These are phyloP conservation scores for Fusarium tjaetaba DNA, from an alignment of 2,329 filamentous ascomycete genomes.

Conservation along the genomic window DNA sequence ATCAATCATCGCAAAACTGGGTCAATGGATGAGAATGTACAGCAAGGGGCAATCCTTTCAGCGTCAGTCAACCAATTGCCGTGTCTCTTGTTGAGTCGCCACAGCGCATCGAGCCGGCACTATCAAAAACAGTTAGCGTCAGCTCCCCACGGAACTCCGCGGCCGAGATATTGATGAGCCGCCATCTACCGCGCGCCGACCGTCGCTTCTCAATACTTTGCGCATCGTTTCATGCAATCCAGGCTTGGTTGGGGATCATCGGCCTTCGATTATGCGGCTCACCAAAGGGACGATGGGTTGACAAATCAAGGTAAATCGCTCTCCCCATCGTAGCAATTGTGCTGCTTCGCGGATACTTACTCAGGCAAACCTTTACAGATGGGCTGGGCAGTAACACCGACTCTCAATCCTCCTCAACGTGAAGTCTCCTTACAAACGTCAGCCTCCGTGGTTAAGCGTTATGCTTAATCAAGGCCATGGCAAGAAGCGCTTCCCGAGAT, in stretches of 20 bases:
- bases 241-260: too few relatives aligned
- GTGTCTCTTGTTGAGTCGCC: neutral
- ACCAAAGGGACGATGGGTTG: neutral
- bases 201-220: neutral
- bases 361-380: neutral
- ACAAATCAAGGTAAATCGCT: neutral
- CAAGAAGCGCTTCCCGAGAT: neutral
- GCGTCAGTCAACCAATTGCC: neutral
- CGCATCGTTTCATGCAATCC: neutral
- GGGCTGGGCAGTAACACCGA: too few relatives aligned
- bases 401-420: neutral
- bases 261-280: neutral
- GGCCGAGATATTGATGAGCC: neutral
- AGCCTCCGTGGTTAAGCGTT: neutral
- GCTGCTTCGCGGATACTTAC: neutral
- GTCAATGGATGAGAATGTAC: neutral
- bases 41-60: neutral
- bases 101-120: neutral
- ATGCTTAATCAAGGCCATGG: accelerated
- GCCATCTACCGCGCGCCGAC: neutral
- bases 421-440: neutral
- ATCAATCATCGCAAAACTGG: accelerated
- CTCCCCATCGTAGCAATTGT: too few relatives aligned
- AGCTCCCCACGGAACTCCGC: neutral
- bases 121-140: neutral